Evolutionary conservation across 495 filamentous ascomycete species (phyloP).

Genomic region (Lasiosphaeris hirsuta): DNA sequence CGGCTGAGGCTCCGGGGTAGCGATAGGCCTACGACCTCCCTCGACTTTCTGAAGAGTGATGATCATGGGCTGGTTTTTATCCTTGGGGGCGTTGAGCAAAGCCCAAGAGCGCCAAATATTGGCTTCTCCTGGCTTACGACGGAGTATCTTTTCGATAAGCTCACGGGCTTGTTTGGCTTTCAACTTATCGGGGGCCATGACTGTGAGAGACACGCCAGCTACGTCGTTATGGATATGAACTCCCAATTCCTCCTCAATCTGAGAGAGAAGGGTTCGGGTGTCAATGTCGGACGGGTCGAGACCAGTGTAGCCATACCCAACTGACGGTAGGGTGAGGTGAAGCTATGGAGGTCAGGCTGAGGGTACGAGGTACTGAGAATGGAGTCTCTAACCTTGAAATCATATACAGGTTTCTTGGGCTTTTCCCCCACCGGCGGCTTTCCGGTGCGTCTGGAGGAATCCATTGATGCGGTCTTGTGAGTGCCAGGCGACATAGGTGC

Average conservation of each 20-base stretch:
- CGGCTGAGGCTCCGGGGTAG: neutral
- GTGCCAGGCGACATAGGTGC: too few relatives aligned
- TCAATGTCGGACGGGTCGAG: constrained; percentile 17
- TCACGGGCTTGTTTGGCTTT: constrained; percentile 9
- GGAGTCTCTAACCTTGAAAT: too few relatives aligned
- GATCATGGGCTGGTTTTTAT: neutral
- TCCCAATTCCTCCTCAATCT: constrained; percentile 9
- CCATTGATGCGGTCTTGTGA: too few relatives aligned
- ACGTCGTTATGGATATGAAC: constrained; percentile 13
- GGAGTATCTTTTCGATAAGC: neutral
- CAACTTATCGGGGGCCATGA: constrained; percentile 10
- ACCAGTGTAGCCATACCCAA: constrained; percentile 11
- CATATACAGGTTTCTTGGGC: too few relatives aligned
- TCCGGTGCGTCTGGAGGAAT: too few relatives aligned
- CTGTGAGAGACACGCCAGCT: neutral
- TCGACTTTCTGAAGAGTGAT: neutral
- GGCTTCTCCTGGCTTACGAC: constrained; percentile 5
- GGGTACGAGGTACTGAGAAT: neutral
- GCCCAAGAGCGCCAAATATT: constrained; percentile 12
- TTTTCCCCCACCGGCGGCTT: too few relatives aligned
- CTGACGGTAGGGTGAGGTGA: constrained; percentile 1
- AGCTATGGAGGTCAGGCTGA: constrained; percentile 4
- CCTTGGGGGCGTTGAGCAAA: constrained; percentile 14
- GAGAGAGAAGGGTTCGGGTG: constrained; percentile 7
- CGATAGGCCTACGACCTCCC: neutral